Evolutionary conservation across 1,284 basidiomycete genomes (phyloP).

Genomic region (Malassezia caprae): DNA sequence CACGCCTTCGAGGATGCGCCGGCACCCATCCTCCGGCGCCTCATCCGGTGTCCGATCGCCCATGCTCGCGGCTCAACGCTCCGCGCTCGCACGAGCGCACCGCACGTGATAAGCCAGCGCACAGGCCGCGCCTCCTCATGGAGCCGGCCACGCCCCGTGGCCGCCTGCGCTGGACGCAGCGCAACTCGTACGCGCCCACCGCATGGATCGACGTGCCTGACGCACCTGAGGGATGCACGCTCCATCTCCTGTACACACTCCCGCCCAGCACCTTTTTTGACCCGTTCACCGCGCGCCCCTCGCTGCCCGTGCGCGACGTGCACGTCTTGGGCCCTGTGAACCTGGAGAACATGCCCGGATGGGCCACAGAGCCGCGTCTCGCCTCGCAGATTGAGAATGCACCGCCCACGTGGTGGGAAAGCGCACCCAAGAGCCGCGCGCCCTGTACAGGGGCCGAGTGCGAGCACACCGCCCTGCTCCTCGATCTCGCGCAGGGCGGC

Average conservation of each 20-base stretch:
- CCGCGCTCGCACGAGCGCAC: neutral
- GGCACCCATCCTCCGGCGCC: neutral
- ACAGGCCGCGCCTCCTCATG: neutral
- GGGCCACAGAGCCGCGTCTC: neutral
- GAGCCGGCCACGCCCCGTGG: neutral
- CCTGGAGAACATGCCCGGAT: constrained; percentile 11
- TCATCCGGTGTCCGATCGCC: no score
- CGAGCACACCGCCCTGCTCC: constrained; percentile 13
- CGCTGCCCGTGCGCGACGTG: neutral
- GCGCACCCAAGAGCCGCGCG: neutral
- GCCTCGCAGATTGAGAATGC: neutral
- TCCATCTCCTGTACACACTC: neutral
- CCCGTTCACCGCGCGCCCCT: constrained; percentile 8
- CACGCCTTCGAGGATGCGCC: neutral
- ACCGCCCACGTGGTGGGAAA: constrained; percentile 13
- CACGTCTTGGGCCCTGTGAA: constrained; percentile 4
- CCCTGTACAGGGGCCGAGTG: constrained; percentile 1
- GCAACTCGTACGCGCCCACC: constrained; percentile 5
- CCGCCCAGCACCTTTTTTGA: constrained; percentile 8
- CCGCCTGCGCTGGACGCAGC: neutral
- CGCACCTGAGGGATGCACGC: neutral
- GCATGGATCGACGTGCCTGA: neutral
- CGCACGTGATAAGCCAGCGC: neutral
- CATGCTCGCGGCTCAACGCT: no score
- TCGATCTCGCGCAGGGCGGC: neutral